Evolutionary conservation across 257 asterid genomes (phyloP), one percentile per base, ranked within the genome.

Genomic region (Lithospermum erythrorhizon): DNA sequence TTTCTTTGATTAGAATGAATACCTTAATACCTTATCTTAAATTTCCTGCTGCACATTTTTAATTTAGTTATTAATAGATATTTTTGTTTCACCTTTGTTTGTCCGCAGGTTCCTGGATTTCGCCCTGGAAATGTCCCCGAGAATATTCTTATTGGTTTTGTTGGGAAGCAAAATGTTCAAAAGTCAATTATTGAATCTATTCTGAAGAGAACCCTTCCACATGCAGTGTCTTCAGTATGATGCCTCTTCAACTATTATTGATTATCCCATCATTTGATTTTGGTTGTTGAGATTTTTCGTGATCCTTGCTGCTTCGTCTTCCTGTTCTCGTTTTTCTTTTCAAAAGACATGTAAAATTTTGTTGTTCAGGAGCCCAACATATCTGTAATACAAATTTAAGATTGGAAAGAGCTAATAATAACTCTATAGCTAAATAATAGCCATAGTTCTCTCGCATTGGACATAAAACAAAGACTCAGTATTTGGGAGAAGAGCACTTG

Each of bases 181-280:
- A 81, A 72, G 73, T 94, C 98, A 35, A 78, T 82, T 20, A 81
- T 90, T 32, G 98, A 90, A 72, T 81, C 95, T 64, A 83, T 90
- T 75, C 72, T 90, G 77, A 86, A 88, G 85, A 84, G 96, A 83
- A 91, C 98, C 32, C 96, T 91, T 76, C 95, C 95, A 30, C 98
- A 88, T 73, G 98, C 95, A 68, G 79, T 91, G 94, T 76, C 95
- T 63, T 84, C 94, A 71, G 96, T 91, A 62, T 22, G 78, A 15
- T 18, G 72, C 55, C 76, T 66, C 71, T 58, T 65, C 24, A 13
- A 41, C 49, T 41, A 5, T 41, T 41, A 14, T 41, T 11, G 16
- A 35, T 65, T 22, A 27, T 58, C 51, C 35, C 23, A 23, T 21
- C 19, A 4, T 32, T 61, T 72, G 6, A 13, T 30, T 11, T 35